Percentiles rank a stretch among this genome's conserved stretches.
Conservation (phyloP, 2,329 filamentous ascomycete species). For the Colletotrichum somersetense region DNA sequence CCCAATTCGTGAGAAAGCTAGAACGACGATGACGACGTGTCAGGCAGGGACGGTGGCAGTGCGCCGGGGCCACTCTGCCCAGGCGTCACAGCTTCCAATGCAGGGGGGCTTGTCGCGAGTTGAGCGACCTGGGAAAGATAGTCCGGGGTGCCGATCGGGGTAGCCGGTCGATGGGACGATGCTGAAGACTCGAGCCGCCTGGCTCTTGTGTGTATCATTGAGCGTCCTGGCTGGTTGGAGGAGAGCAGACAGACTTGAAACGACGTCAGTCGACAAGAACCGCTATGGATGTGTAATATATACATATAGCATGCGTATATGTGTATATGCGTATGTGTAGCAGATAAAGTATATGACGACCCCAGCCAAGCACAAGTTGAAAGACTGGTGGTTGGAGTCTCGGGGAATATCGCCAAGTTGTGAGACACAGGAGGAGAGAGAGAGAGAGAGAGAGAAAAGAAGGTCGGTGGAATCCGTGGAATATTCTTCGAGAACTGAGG, state of each 20-base stretch:
- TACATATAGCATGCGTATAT: neutral
- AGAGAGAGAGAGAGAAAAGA: neutral
- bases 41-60: neutral
- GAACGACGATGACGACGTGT: neutral
- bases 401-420: neutral
- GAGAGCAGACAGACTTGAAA: conserved; percentile 9
- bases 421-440: no score
- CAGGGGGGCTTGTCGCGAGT: neutral
- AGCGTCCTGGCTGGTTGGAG: neutral
- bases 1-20: neutral
- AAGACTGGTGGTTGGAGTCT: neutral
- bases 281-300: no score
- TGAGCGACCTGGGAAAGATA: neutral
- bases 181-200: neutral
- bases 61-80: neutral
- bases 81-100: neutral
- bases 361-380: neutral
- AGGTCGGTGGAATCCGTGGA: neutral
- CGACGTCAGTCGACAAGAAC: neutral
- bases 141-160: neutral
- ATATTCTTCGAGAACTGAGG: neutral
- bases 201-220: neutral
- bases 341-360: neutral
- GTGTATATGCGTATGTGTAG: neutral
- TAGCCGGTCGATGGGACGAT: conserved; percentile 1